Evolutionary conservation across 2,329 filamentous ascomycete genomes (phyloP), one percentile per base, ranked within the genome.

Genomic region (Alternaria sp.): DNA sequence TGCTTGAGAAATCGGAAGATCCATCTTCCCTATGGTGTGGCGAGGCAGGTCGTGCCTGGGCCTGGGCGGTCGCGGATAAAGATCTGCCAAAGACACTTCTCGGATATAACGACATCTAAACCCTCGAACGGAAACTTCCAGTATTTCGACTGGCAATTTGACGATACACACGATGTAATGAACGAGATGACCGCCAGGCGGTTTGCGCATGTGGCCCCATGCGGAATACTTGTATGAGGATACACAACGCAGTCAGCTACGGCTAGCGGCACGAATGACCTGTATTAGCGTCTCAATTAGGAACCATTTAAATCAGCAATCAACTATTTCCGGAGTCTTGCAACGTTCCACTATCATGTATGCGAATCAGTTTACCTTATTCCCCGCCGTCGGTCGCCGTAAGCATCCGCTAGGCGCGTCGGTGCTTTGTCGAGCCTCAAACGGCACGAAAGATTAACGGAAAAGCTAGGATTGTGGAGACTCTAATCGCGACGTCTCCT

Each of bases 11-110:
- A 72, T 84, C 82, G 30, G 82, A 84, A 23, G 81, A 85, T 33
- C 83, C 84, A 7, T 84, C 84, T 28, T 80, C 81, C 6, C 72
- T 87, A 28, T 86, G 84, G 75, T 84, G 83, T 57, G 83, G 83
- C 30, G 83, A 84, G 65, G 83, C 83, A 51, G 82, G 83, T 15
- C 74, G 83, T 37, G 82, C 83, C 23, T 85, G 83, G 83, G 81
- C 79, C 23, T 85, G 83, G 83, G 81, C 82, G 21, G 75, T 82
- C 43, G 80, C 79, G 8, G 80, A 86, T 63, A 81, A 81, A 68
- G 78, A 79, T 4, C 62, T 85, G 57, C 76, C 81, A 55, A 85
- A 83, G 74, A 76, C 81, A 30, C 79, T 84, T 46, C 71, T 86
- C 56, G 84, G 83, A 6, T 85, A 84, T 72, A 85, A 85, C 69